These are phyloP conservation scores for Fusarium siculi DNA, from an alignment of 2,329 filamentous ascomycete genomes.

Conservation along the genomic window DNA sequence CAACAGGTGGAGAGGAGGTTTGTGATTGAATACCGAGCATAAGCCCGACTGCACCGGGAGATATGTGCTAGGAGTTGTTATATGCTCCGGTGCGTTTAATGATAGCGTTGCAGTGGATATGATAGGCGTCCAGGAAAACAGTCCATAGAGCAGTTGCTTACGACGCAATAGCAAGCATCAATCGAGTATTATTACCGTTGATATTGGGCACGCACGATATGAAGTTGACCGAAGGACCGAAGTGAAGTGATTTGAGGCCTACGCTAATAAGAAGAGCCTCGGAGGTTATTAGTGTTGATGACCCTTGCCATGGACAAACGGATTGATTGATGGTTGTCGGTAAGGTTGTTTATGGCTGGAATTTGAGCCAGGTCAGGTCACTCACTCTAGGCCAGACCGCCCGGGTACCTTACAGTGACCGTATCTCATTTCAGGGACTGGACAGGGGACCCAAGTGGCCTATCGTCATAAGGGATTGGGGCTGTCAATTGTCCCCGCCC, in stretches of 20 bases:
- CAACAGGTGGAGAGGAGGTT: conserved; percentile 81
- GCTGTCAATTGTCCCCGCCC: conserved; percentile 22
- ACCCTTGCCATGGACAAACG: not conserved
- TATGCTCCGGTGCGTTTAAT: conserved; percentile 8
- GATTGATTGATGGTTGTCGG: not conserved
- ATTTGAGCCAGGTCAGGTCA: conserved; percentile 20
- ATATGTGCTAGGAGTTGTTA: conserved; percentile 6
- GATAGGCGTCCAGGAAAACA: not conserved
- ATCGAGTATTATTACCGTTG: conserved; percentile 12
- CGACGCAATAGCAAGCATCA: conserved; percentile 2
- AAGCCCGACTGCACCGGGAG: not conserved
- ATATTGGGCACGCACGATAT: conserved; percentile 1
- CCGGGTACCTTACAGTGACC: conserved; percentile 36
- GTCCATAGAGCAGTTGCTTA: not conserved
- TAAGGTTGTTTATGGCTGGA: conserved; percentile 12
- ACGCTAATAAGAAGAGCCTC: conserved; percentile 1
- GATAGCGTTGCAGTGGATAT: conserved; percentile 5
- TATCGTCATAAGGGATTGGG: conserved; percentile 15
- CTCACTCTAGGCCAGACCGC: conserved; percentile 1
- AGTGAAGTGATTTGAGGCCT: not conserved
- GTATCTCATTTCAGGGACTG: conserved; percentile 38
- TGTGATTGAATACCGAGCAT: conserved; percentile 75
- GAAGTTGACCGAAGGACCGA: not conserved
- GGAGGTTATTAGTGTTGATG: conserved; percentile 5
- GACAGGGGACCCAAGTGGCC: conserved; percentile 12